A percentile compares a stretch with the other conserved stretches of the same genome.
These are phyloP conservation scores for Cyanidioschyzon merolae DNA, from an alignment of 23 red algal species.

Conservation along the genomic window DNA sequence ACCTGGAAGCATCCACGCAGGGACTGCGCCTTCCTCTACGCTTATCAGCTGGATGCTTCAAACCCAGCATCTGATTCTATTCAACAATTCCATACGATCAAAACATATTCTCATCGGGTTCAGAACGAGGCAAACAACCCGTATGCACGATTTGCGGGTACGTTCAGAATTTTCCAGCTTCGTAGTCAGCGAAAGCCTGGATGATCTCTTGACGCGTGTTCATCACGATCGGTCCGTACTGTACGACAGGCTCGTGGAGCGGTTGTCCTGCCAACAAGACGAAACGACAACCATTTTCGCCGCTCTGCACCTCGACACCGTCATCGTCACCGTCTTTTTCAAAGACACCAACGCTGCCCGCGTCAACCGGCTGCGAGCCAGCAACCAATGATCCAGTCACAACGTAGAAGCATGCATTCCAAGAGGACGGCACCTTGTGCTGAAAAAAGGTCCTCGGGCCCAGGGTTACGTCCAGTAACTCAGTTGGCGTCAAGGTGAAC, in stretches of 20 bases:
- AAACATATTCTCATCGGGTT: no score
- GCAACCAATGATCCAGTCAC: constrained; percentile 31
- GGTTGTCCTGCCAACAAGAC: constrained; percentile 65
- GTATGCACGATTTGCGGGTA: not conserved
- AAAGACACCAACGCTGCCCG: constrained; percentile 44
- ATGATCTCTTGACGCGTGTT: constrained; percentile 57
- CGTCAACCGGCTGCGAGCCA: constrained; percentile 24
- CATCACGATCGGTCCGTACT: constrained; percentile 86
- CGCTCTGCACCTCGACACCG: constrained; percentile 16
- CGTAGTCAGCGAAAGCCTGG: constrained; percentile 68
- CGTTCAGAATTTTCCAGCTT: constrained; percentile 49
- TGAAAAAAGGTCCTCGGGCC: constrained; percentile 27
- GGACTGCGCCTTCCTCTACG: no score
- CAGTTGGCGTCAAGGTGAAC: constrained; percentile 53
- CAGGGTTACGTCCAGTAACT: constrained; percentile 41
- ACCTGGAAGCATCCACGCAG: no score
- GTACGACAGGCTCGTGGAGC: constrained; percentile 45
- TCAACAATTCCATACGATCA: no score
- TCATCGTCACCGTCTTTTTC: constrained; percentile 33
- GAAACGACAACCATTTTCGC: constrained; percentile 39
- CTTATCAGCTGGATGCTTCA: no score
- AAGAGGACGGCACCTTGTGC: constrained; percentile 33
- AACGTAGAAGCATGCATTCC: constrained; percentile 66
- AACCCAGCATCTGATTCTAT: no score
- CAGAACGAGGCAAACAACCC: no score